Percentiles rank a stretch among this genome's conserved stretches.
phyloP scores from a whole-genome alignment of 352 stramenopile species.

The Achlya hypogyna region DNA sequence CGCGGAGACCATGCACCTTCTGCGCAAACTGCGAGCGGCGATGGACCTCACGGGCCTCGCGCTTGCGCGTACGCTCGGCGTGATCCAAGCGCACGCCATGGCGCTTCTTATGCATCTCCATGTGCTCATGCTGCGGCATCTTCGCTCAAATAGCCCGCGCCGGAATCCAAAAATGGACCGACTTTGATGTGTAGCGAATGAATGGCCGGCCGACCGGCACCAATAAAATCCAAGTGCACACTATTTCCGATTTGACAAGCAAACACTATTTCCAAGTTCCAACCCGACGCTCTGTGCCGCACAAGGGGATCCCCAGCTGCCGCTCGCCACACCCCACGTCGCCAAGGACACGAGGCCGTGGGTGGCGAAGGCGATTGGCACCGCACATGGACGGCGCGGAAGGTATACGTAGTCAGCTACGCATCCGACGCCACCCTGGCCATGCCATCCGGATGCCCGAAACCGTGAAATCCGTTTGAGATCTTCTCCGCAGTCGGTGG shows the following conservation, averaged over 20 bases:
- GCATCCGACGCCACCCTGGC: too few relatives aligned
- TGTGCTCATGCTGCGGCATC: conserved; percentile 98
- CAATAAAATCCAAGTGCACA: background rate
- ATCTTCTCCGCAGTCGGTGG: too few relatives aligned
- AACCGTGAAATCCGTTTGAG: too few relatives aligned
- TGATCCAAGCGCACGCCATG: conserved; percentile 97
- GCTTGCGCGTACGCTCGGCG: conserved; percentile 96
- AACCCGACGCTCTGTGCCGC: too few relatives aligned
- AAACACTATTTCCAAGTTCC: too few relatives aligned
- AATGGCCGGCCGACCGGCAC: background rate
- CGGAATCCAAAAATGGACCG: background rate
- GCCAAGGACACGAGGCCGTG: too few relatives aligned
- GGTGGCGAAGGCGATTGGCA: too few relatives aligned
- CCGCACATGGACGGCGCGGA: too few relatives aligned
- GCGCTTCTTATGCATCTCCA: conserved; percentile 99
- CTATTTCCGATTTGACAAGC: background rate
- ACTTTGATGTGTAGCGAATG: background rate
- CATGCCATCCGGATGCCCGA: too few relatives aligned
- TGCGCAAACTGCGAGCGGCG: conserved; percentile 96
- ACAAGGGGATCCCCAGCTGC: too few relatives aligned
- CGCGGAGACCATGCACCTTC: conserved; percentile 97
- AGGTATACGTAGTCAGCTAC: too few relatives aligned
- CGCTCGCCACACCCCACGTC: too few relatives aligned
- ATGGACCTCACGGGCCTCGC: conserved; percentile 97
- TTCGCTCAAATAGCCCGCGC: conserved; percentile 24